Base-by-base conservation (phyloP, 108 stramenopile genomes). In the Mayamaea pseudoterrestris region DNA sequence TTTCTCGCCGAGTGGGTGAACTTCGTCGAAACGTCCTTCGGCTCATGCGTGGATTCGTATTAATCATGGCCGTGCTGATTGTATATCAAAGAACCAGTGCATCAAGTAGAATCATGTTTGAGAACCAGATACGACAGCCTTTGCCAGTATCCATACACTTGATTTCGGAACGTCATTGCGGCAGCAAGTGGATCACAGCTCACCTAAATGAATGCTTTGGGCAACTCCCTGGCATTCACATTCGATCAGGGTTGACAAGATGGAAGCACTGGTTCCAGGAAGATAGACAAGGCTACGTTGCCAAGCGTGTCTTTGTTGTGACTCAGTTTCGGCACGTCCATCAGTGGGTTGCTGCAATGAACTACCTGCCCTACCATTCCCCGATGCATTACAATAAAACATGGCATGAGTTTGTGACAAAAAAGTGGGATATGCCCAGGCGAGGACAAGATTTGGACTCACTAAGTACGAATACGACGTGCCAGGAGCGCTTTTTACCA, bases 121-220 rank as follows among this genome's bases (percentile, higher is more conserved):
- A n/a, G n/a, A n/a, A n/a, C n/a, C n/a, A n/a, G n/a, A n/a, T n/a
- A n/a, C n/a, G n/a, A n/a, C n/a, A n/a, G n/a, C n/a, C n/a, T n/a
- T n/a, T n/a, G n/a, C n/a, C n/a, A n/a, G n/a, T n/a, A n/a, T n/a
- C 44, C 4, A 20, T 45, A 13, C 44, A 45, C 27, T 27, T 49
- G 35, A 37, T 90, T n/a, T 83, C 83, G 2, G 88, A 90, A 57
- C 73, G 88, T 3, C 79, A 90, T 52, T 76, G 70, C 2, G 88
- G 88, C 18, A 90, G 83, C 8, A 66, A 71, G 27, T 90, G 88
- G 88, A 79, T 78, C 27, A 77, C 61, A 43, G 63, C 44, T 34
- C 29, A 34, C 31, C 14, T 49, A 7, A 13, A 8, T 6, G 31
- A 49, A 3, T 49, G 48, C 82, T 36, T 49, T 49, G 31, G 22